A percentile compares a stretch with the other conserved stretches of the same genome.
Evolutionary conservation across 306 rosid species (phyloP).

Genomic region (Lagenaria siceraria): DNA sequence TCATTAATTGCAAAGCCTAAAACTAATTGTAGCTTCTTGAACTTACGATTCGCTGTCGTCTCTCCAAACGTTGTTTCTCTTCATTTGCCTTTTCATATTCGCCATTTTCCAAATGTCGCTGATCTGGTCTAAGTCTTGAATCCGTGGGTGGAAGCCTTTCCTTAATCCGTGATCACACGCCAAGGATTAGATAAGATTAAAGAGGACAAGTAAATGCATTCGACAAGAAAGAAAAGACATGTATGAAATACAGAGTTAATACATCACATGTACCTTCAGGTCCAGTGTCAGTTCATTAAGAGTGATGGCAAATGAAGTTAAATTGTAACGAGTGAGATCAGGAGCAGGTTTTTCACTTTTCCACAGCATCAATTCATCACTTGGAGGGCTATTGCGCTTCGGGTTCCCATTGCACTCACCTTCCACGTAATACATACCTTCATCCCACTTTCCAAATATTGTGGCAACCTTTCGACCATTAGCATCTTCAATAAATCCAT

Average conservation of each 20-base stretch:
- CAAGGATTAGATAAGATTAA: constrained; percentile 73
- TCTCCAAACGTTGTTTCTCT: constrained; percentile 86
- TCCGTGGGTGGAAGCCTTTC: constrained; percentile 99
- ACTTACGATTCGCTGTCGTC: constrained; percentile 93
- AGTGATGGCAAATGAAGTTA: constrained; percentile 86
- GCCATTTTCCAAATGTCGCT: constrained; percentile 92
- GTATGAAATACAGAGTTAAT: constrained; percentile 16
- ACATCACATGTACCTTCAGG: constrained; percentile 65
- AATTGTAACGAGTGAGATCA: constrained; percentile 82
- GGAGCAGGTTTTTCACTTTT: constrained; percentile 54
- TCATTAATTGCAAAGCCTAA: not conserved
- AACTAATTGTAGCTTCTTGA: not conserved
- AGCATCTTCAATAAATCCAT: constrained; percentile 75
- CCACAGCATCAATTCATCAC: constrained; percentile 57
- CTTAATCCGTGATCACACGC: constrained; percentile 93
- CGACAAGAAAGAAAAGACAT: constrained; percentile 25
- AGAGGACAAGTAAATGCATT: constrained; percentile 39
- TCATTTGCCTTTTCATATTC: constrained; percentile 86
- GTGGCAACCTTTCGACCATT: constrained; percentile 54
- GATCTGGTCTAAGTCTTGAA: constrained; percentile 96
- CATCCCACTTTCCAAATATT: constrained; percentile 93
- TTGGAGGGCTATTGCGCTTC: constrained; percentile 31
- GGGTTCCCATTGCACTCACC: constrained; percentile 47
- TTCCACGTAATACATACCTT: constrained; percentile 45
- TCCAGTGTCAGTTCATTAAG: constrained; percentile 72